A percentile compares a stretch with the other conserved stretches of the same genome.
phyloP scores from a whole-genome alignment of 257 asterid species.

The Paulownia fortunei region DNA sequence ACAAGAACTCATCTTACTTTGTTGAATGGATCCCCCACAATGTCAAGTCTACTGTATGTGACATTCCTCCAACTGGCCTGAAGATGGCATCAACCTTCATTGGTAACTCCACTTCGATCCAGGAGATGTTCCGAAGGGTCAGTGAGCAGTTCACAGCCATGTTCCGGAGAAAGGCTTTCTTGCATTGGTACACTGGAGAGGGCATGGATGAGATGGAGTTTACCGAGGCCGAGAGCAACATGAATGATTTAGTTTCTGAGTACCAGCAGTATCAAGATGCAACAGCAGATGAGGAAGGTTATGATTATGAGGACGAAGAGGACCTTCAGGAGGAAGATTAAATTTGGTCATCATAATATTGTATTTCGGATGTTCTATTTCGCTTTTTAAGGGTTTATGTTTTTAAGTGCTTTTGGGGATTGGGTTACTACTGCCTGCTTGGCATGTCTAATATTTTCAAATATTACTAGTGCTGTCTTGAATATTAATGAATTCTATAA shows the following conservation, averaged over 20 bases:
- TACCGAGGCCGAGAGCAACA: conserved; percentile 58
- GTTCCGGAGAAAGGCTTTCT: conserved; percentile 58
- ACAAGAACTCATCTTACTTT: conserved; percentile 52
- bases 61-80: conserved; percentile 50
- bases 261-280: conserved; percentile 64
- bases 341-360: not conserved
- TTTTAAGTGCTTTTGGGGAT: not conserved
- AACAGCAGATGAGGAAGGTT: conserved; percentile 53
- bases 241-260: conserved; percentile 55
- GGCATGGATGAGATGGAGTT: conserved; percentile 66
- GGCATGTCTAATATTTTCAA: conserved; percentile 30
- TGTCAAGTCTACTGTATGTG: conserved; percentile 52
- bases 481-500: conserved; percentile 22
- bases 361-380: not conserved
- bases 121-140: conserved; percentile 57
- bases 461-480: not conserved
- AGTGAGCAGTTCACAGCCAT: conserved; percentile 57
- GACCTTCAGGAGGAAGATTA: conserved; percentile 41
- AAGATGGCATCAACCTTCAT: conserved; percentile 55
- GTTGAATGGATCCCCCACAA: conserved; percentile 59
- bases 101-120: conserved; percentile 54
- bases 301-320: conserved; percentile 49
- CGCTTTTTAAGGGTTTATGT: not conserved
- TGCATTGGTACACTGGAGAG: conserved; percentile 63
- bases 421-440: conserved; percentile 18